A percentile compares a stretch with the other conserved stretches of the same genome.
phyloP scores from a whole-genome alignment of 1,284 basidiomycete species.

The Apiotrichum montevideense region DNA sequence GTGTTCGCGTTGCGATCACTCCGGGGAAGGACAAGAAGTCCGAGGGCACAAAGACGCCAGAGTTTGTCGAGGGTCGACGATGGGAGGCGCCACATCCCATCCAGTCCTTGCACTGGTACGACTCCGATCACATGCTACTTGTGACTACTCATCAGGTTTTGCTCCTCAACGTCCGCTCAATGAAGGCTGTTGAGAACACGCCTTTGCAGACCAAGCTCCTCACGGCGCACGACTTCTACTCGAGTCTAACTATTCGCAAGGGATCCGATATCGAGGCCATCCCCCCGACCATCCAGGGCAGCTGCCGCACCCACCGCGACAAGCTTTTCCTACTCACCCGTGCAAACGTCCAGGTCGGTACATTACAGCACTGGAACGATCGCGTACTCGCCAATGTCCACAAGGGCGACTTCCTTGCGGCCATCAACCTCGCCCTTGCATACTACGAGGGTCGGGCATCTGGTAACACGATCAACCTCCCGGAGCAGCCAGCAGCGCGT shows the following conservation, averaged over 20 bases:
- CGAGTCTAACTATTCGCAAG: slow-evolving; percentile 12
- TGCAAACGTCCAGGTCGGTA: slow-evolving; percentile 68
- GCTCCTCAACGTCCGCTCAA: slow-evolving; percentile 61
- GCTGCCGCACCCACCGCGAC: slow-evolving; percentile 75
- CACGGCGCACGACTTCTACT: slow-evolving; percentile 35
- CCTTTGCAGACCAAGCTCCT: slow-evolving; percentile 36
- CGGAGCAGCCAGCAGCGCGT: slow-evolving; percentile 58
- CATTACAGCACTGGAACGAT: slow-evolving; percentile 91
- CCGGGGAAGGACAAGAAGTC: slow-evolving; percentile 5
- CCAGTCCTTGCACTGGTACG: slow-evolving; percentile 50
- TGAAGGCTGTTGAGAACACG: slow-evolving; percentile 39
- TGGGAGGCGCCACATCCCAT: slow-evolving; percentile 43
- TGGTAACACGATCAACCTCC: slow-evolving; percentile 85
- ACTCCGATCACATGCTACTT: slow-evolving; percentile 47
- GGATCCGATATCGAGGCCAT: not conserved
- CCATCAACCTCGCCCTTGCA: slow-evolving; percentile 75
- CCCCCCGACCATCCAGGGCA: slow-evolving; percentile 55
- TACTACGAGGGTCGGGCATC: slow-evolving; percentile 77
- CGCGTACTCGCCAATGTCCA: slow-evolving; percentile 77
- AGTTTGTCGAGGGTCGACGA: slow-evolving; percentile 40
- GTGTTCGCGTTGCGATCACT: slow-evolving; percentile 43
- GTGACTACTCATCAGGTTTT: slow-evolving; percentile 58
- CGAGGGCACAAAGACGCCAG: slow-evolving; percentile 23
- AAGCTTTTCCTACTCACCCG: slow-evolving; percentile 73
- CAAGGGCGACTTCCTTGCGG: slow-evolving; percentile 78